These are phyloP conservation scores for Hanseniaspora taiwanica DNA, from an alignment of 805 yeast species.

Conservation along the genomic window DNA sequence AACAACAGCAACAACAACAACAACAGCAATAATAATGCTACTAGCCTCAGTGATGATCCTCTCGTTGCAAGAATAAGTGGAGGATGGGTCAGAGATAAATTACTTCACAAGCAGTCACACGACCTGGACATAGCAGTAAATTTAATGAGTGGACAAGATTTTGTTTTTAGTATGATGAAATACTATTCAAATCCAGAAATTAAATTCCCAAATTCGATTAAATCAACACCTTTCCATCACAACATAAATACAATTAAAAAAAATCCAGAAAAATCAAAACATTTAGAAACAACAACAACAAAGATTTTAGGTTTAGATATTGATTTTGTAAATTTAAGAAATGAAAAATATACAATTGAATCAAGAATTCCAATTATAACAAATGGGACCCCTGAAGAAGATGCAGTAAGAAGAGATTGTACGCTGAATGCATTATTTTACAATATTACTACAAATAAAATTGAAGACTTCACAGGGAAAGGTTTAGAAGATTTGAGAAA, in stretches of 20 bases:
- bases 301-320: conserved; percentile 71
- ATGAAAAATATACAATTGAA: conserved; percentile 70
- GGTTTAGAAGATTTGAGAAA: conserved; percentile 61
- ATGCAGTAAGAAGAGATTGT: conserved; percentile 89
- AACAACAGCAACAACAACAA: conserved; percentile 11
- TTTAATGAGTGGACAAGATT: conserved; percentile 69
- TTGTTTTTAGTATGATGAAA: conserved; percentile 34
- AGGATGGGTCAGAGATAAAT: conserved; percentile 96
- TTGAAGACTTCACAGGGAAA: conserved; percentile 73
- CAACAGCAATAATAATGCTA: neutral
- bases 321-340: conserved; percentile 85
- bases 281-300: conserved; percentile 92
- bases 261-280: conserved; percentile 94
- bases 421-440: conserved; percentile 87
- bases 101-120: conserved; percentile 64
- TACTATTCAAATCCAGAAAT: conserved; percentile 9
- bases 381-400: conserved; percentile 85
- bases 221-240: conserved; percentile 9
- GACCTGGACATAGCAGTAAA: conserved; percentile 91
- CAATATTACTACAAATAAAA: conserved; percentile 49
- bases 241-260: conserved; percentile 71
- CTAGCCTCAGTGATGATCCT: conserved; percentile 7
- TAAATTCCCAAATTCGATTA: no score
- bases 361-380: conserved; percentile 76
- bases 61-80: conserved; percentile 76